Base-by-base conservation (phyloP, 106 monocot genomes). In the Dendrobium catenatum region DNA sequence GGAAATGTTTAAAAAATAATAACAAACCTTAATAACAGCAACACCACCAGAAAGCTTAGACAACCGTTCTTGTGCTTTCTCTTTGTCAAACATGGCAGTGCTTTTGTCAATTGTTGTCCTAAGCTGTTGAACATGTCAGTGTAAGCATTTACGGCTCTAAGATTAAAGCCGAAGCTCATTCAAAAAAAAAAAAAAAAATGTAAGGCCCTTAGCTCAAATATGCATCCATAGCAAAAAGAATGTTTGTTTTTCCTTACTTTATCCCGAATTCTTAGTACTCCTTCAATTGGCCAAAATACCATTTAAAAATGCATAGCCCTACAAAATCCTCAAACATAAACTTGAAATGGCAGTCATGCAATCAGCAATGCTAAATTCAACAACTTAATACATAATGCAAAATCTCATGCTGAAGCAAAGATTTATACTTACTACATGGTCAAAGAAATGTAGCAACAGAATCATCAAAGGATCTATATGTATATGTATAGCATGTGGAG, bases 11-110 rank as follows among this genome's bases (percentile, higher is more conserved):
- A 4, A 43, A 3, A 41, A 54, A 46, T 6, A 73, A 24, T 54
- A 79, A 72, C 59, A 78, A 85, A 96, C 96, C 96, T 96, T 91
- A 20, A 96, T 84, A 46, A 96, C 85, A 59, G 96, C 96, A 56
- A 96, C 87, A 58, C 96, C 93, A 77, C 96, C 93, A 75, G 96
- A 94, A 72, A 96, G 87, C 82, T 90, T 96, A 48, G 96, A 91
- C 51, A 96, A 81, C 72, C 96, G 66, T 83, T 94, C 96, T 82
- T 92, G 87, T 75, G 91, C 93, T 87, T 96, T 96, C 80, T 96
- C 96, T 85, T 92, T 96, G 83, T 96, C 96, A 86, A 96, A 96
- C 84, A 87, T 72, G 20, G 93, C 88, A 31, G 90, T 89, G 81
- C 96, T 96, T 84, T 66, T 77, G 78, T 88, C 89, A 66, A 94